Evolutionary conservation across 305 asterid species (phyloP).

Genomic region (Galium porrigens): DNA sequence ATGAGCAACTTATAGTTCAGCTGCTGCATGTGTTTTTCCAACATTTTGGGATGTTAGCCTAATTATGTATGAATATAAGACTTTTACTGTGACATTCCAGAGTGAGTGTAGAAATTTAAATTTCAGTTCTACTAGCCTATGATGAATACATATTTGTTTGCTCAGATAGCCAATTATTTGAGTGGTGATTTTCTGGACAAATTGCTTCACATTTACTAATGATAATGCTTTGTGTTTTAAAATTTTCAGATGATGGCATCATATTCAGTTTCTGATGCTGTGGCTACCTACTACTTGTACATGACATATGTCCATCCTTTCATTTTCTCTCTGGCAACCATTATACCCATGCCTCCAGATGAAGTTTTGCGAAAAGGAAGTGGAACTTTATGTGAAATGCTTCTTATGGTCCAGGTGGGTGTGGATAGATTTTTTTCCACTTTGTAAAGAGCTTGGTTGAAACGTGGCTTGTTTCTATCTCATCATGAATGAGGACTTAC

Average conservation of each 20-base stretch:
- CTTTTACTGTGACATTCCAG: not conserved
- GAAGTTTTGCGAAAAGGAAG: conserved; percentile 98
- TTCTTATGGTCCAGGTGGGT: conserved; percentile 94
- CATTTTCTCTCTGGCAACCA: conserved; percentile 94
- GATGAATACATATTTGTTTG: not conserved
- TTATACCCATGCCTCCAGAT: conserved; percentile 97
- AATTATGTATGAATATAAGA: not conserved
- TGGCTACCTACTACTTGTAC: conserved; percentile 86
- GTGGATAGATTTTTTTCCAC: conserved; percentile 6
- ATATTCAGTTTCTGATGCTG: conserved; percentile 99
- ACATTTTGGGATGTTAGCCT: not conserved
- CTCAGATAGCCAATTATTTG: not conserved
- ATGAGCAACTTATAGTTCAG: not conserved
- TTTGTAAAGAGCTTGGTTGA: conserved; percentile 3
- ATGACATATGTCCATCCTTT: conserved; percentile 98
- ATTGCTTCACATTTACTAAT: not conserved
- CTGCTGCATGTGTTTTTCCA: not conserved
- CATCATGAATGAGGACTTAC: not conserved
- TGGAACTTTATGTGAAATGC: conserved; percentile 98
- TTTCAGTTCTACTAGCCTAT: not conserved
- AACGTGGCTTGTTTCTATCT: not conserved
- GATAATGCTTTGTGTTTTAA: not conserved
- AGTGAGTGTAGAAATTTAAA: not conserved
- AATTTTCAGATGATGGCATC: conserved; percentile 96
- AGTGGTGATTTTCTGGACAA: conserved; percentile 5